Conservation (phyloP, 202 grass and related monocot genomes). For the Panicum hallii region DNA sequence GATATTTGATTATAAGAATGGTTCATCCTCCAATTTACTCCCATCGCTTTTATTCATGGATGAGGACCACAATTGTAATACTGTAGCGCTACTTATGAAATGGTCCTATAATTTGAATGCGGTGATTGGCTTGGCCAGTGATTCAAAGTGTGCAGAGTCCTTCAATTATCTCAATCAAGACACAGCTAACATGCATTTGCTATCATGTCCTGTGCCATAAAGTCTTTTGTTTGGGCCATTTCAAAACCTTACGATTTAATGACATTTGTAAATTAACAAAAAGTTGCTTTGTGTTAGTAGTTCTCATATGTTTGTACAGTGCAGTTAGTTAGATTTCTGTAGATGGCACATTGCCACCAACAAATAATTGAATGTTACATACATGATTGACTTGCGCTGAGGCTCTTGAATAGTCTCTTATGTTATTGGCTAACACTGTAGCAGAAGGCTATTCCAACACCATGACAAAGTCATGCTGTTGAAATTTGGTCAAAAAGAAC, state of each 20-base stretch:
- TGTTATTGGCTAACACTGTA: not conserved
- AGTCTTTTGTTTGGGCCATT: slow-evolving; percentile 20
- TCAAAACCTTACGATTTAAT: slow-evolving; percentile 30
- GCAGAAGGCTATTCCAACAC: slow-evolving; percentile 9
- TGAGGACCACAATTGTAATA: slow-evolving; percentile 20
- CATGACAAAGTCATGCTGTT: not conserved
- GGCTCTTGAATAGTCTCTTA: not conserved
- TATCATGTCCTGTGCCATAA: slow-evolving; percentile 12
- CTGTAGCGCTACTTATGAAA: slow-evolving; percentile 31
- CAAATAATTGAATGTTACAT: slow-evolving; percentile 38
- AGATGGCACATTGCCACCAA: slow-evolving; percentile 5
- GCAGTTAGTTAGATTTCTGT: slow-evolving; percentile 13
- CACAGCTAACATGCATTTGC: slow-evolving; percentile 38
- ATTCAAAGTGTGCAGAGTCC: slow-evolving; percentile 20
- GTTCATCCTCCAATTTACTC: slow-evolving; percentile 20
- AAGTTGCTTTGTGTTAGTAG: not conserved
- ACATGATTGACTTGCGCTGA: slow-evolving; percentile 7
- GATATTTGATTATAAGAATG: not conserved
- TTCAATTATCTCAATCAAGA: slow-evolving; percentile 41
- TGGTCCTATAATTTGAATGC: slow-evolving; percentile 25
- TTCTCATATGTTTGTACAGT: slow-evolving; percentile 5
- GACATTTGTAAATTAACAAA: slow-evolving; percentile 12
- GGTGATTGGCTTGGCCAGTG: slow-evolving; percentile 7
- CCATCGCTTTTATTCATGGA: not conserved
- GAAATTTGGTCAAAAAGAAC: slow-evolving; percentile 6